phyloP scores from a whole-genome alignment of 768 basidiomycete genomes.

The Daedalea quercina region DNA sequence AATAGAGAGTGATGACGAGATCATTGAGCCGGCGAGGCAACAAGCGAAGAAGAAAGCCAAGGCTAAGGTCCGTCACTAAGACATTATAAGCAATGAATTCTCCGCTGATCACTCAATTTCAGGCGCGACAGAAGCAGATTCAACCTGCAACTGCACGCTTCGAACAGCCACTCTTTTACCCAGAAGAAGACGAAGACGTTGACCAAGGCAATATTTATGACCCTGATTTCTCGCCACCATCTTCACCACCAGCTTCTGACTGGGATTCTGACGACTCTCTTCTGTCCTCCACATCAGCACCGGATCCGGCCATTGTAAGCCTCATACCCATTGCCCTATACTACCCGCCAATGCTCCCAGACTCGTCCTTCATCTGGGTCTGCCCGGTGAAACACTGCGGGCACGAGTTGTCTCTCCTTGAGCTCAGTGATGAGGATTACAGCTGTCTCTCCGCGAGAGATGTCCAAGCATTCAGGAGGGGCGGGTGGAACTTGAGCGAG shows the following conservation, averaged over 20 bases:
- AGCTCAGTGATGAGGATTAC: constrained; percentile 29
- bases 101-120: too few relatives aligned
- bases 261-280: constrained; percentile 17
- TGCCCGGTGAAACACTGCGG: constrained; percentile 40
- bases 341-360: constrained; percentile 32
- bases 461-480: constrained; percentile 1
- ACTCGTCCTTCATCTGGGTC: constrained; percentile 43
- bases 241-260: constrained; percentile 37
- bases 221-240: constrained; percentile 51
- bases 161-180: not conserved
- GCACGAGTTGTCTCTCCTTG: constrained; percentile 40
- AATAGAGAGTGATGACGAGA: not conserved
- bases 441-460: constrained; percentile 14
- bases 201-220: constrained; percentile 29
- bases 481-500: constrained; percentile 12
- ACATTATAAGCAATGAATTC: too few relatives aligned
- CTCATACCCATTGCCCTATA: constrained; percentile 32
- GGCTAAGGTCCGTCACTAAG: not conserved
- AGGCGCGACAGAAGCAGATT: not conserved
- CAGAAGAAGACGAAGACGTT: not conserved
- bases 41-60: not conserved
- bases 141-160: not conserved
- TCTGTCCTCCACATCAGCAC: constrained; percentile 18
- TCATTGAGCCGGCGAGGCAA: not conserved
- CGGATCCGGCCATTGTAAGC: constrained; percentile 16